phyloP scores from a whole-genome alignment of 768 basidiomycete species.

The Gymnopilus dilepis region DNA sequence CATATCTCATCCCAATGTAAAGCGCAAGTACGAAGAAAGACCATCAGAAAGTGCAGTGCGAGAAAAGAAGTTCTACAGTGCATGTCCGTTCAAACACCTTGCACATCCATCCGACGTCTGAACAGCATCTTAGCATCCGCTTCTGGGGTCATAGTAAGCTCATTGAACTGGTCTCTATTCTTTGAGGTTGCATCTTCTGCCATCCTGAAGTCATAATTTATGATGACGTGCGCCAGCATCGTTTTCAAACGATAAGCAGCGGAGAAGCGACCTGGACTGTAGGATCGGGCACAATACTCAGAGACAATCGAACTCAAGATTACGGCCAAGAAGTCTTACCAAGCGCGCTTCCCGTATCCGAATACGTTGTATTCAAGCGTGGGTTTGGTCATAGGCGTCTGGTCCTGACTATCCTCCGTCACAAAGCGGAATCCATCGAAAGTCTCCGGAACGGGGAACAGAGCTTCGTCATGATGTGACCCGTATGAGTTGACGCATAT shows the following conservation, averaged over 20 bases:
- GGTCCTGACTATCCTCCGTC: conserved; percentile 31
- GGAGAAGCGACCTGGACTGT: conserved; percentile 52
- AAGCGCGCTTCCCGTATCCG: conserved; percentile 39
- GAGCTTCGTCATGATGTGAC: conserved; percentile 28
- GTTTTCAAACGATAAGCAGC: conserved; percentile 50
- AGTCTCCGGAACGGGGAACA: conserved; percentile 37
- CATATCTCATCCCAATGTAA: no score
- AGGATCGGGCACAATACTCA: not conserved
- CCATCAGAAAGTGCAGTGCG: no score
- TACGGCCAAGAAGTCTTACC: conserved; percentile 15
- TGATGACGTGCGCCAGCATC: conserved; percentile 50
- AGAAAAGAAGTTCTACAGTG: no score
- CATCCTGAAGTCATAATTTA: conserved; percentile 43
- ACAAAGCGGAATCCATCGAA: conserved; percentile 59
- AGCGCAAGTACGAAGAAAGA: no score
- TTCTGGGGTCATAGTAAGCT: not conserved
- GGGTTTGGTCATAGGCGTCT: conserved; percentile 24
- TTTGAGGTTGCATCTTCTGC: not conserved
- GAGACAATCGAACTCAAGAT: not conserved
- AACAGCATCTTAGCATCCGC: conserved; percentile 1
- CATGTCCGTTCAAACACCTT: not conserved
- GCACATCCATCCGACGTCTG: not conserved
- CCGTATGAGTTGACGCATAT: conserved; percentile 25
- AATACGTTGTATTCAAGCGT: conserved; percentile 36
- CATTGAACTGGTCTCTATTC: not conserved